Evolutionary conservation across 2,329 filamentous ascomycete species (phyloP).

Genomic region (Paracorniculantispora psalliotae): DNA sequence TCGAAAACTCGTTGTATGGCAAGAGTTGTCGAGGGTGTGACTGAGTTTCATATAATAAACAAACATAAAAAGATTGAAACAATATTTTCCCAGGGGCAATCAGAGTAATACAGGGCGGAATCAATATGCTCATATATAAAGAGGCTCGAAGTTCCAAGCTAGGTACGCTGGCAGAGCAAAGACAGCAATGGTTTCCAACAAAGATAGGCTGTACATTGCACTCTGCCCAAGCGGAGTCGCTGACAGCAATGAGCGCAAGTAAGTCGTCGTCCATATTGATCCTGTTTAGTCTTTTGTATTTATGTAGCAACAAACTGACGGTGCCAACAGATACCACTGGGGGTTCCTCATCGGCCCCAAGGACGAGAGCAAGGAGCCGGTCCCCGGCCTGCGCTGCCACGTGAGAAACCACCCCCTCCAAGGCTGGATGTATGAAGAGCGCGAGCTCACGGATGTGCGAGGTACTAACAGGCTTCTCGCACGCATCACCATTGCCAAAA

Average conservation of each 20-base stretch:
- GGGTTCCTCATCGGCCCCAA: not conserved
- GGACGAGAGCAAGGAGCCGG: not conserved
- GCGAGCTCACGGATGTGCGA: not conserved
- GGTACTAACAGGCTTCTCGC: not conserved
- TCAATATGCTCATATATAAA: too few species aligned
- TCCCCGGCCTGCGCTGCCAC: not conserved
- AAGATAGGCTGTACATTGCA: constrained; percentile 28
- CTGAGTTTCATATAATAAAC: too few species aligned
- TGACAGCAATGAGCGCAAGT: constrained; percentile 23
- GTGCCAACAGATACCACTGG: not conserved
- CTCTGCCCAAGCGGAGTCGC: constrained; percentile 25
- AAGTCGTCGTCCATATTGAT: not conserved
- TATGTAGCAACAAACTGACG: too few species aligned
- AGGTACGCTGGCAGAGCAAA: too few species aligned
- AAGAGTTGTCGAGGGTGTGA: too few species aligned
- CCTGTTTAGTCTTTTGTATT: not conserved
- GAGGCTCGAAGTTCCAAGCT: too few species aligned
- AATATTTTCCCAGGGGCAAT: too few species aligned
- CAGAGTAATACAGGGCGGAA: too few species aligned
- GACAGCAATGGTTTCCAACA: constrained; percentile 22
- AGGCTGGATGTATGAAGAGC: not conserved
- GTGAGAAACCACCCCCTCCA: not conserved
- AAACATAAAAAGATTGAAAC: too few species aligned
- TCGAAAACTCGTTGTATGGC: too few species aligned
- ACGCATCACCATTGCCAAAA: not conserved